Evolutionary conservation across 352 stramenopile genomes (phyloP).

Genomic region (Plasmopara viticola): DNA sequence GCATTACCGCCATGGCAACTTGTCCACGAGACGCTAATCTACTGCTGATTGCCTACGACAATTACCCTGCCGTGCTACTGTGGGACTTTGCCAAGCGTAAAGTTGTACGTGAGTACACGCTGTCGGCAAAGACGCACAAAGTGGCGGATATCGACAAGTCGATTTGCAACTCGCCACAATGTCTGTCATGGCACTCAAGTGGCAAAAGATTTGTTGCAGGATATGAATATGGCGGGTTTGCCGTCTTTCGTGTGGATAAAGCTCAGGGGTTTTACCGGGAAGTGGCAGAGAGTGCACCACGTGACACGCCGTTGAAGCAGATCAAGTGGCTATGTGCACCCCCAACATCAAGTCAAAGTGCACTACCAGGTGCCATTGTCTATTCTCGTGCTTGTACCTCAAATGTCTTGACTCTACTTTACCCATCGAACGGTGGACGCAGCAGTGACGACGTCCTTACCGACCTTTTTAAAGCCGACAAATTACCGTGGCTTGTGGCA

Average conservation of each 20-base stretch:
- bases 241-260: constrained; percentile 57
- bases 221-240: constrained; percentile 59
- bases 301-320: constrained; percentile 28
- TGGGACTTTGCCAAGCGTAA: constrained; percentile 71
- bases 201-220: constrained; percentile 71
- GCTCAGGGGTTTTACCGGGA: constrained; percentile 33
- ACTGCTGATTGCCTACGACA: constrained; percentile 58
- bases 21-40: constrained; percentile 62
- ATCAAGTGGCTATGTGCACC: constrained; percentile 62
- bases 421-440: constrained; percentile 25
- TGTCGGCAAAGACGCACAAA: constrained; percentile 23
- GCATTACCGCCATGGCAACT: constrained; percentile 42
- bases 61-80: constrained; percentile 36
- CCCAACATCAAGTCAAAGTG: constrained; percentile 42
- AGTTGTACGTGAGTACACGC: constrained; percentile 36
- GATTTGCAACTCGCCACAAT: constrained; percentile 41
- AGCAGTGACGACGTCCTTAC: constrained; percentile 43
- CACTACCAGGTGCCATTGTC: constrained; percentile 47
- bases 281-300: neutral
- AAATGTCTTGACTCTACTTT: constrained; percentile 39
- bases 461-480: constrained; percentile 50
- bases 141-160: constrained; percentile 7
- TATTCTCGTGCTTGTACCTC: constrained; percentile 16
- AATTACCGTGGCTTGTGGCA: constrained; percentile 44
- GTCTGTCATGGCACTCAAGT: constrained; percentile 66